Base-by-base conservation (phyloP, 495 filamentous ascomycete species). In the Delitschia confertaspora region DNA sequence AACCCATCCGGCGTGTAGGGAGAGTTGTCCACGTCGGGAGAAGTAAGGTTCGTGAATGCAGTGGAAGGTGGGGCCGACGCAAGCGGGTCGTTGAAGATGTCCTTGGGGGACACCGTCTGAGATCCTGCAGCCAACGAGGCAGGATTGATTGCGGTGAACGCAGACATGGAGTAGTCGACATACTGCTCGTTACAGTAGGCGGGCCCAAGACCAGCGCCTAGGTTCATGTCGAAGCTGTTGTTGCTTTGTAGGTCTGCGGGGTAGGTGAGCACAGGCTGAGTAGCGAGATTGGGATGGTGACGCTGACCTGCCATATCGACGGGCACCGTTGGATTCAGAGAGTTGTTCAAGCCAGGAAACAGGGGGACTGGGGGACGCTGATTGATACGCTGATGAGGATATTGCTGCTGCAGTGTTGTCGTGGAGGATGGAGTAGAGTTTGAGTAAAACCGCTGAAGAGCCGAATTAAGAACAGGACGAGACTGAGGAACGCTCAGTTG, bases 31-130 rank as follows among this genome's bases (percentile, higher is more conserved):
- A 59, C 53, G 14, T 76, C 80, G 22, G 84, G 88, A 39, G 88
- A 93, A 41, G 87, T 91, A 53, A 95, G 55, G 45, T 87, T 79
- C 5, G 88, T 93, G 58, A 87, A 82, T 10, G 85, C 78, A 29
- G 80, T 70, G 0, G 88, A 94, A 40, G 86, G 84, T 27, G 87
- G 85, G 21, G 85, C 78, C 41, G 87, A 91, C 55, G 70, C 66
- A 55, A 68, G 69, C 13, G 71, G 68, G 47, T 86, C 82, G 48
- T 83, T 63, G 58, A 87, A 71, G 31, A 95, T 66, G 53, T 95
- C 87, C 60, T 81, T 78, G 10, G 89, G 89, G 41, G 89, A 96
- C 34, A 96, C 73, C 14, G 88, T 93, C 43, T 33, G 49, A 14
- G 58, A 58, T 41, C 47, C 45, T 23, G 41, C 16, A 11, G 25